Base-by-base conservation (phyloP, 2,329 filamentous ascomycete genomes). In the Alternaria brassicicola region DNA sequence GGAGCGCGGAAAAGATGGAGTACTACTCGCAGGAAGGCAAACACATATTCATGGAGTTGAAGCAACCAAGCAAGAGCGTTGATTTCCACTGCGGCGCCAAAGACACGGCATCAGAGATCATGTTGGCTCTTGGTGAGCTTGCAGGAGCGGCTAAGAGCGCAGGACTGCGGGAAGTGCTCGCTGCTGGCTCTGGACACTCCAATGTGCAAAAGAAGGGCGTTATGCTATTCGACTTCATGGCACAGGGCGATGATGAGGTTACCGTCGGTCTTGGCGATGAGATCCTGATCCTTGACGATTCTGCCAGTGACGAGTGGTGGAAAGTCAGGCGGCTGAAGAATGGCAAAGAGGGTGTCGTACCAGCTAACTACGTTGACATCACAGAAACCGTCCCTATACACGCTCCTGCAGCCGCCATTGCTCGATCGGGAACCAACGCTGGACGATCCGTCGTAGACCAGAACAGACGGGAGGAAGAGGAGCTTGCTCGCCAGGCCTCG, bases 1-100 rank as follows among this genome's bases (percentile, higher is more conserved):
- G 95, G 95, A 90, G 89, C 1, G 94, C 93, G 1, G 93, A 98
- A 41, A 95, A 91, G 75, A 89, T 99, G 84, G 93, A 90, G n/a
- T 92, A 97, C 78, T 98, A 98, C 77, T 97, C 93, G 21, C 92
- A 96, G 57, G 95, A 99, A 80, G 95, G 94, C 33, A 99, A 99
- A 75, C 95, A 98, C 78, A 91, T 99, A 13, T 99, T 99, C 73
- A 84, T 99, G 75, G 95, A 99, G 76, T 83, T 99, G 45, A 89
- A 97, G 50, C 85, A 89, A 52, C 95, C 95, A 6, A 97, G 92
- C 79, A 97, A 94, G 81, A 97, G 93, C 76, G 84, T 97, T 57
- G 95, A 99, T 78, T 96, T 99, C 66, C 95, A 99, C 76, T 96
- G 95, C 17, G 95, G 95, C 41, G 93, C 93, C 43, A 99, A 98